Evolutionary conservation across 75 land plant genomes (phyloP).

Genomic region (Cryptomeria japonica): DNA sequence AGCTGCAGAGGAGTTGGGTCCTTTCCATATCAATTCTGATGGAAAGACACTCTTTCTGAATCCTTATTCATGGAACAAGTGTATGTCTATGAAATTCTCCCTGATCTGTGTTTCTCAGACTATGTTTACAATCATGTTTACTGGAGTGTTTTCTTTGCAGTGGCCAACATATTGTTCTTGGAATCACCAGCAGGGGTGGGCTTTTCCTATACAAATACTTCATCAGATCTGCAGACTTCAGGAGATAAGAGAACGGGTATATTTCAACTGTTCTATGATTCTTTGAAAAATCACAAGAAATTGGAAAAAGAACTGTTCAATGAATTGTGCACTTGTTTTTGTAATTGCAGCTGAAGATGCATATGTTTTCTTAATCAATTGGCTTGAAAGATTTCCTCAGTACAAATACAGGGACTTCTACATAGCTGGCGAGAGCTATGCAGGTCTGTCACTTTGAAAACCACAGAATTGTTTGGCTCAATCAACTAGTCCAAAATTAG

Average conservation of each 20-base stretch:
- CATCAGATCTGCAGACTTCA: slow-evolving; percentile 7
- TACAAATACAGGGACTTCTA: slow-evolving; percentile 47
- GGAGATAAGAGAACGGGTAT: slow-evolving; percentile 4
- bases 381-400: slow-evolving; percentile 46
- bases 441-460: slow-evolving; percentile 26
- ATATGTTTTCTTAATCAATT: slow-evolving; percentile 28
- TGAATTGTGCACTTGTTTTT: slow-evolving; percentile 8
- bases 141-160: slow-evolving; percentile 3
- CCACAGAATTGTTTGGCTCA: not conserved
- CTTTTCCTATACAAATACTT: slow-evolving; percentile 9
- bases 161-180: slow-evolving; percentile 14
- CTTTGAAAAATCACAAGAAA: not conserved
- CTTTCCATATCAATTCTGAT: slow-evolving; percentile 61
- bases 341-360: slow-evolving; percentile 36
- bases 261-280: not conserved
- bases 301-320: not conserved
- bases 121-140: slow-evolving; percentile 1
- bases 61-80: slow-evolving; percentile 70
- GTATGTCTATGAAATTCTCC: slow-evolving; percentile 23
- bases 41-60: slow-evolving; percentile 67
- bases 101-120: not conserved
- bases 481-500: not conserved
- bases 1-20: slow-evolving; percentile 80
- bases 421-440: slow-evolving; percentile 58
- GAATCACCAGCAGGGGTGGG: slow-evolving; percentile 17